phyloP scores from a whole-genome alignment of 441 rosid genomes.

The Breynia disticha region DNA sequence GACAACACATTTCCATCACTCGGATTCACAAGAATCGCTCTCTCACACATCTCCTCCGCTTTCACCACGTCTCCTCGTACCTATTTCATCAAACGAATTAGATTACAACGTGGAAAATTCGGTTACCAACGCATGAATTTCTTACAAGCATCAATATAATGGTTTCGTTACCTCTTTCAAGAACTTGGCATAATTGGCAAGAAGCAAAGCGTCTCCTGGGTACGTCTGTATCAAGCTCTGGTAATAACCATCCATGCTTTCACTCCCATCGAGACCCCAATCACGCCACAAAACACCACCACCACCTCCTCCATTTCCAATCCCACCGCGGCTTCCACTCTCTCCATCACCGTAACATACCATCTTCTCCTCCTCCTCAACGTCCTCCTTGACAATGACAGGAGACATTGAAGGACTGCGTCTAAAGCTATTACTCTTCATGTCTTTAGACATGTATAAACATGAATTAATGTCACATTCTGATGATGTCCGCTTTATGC shows the following conservation, averaged over 20 bases:
- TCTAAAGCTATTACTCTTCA: background rate
- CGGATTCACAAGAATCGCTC: conserved; percentile 39
- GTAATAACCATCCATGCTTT: conserved; percentile 43
- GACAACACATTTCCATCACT: conserved; percentile 49
- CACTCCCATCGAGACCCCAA: conserved; percentile 21
- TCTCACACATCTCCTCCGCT: conserved; percentile 61
- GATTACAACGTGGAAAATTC: background rate
- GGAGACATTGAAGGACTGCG: conserved; percentile 9
- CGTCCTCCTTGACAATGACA: conserved; percentile 5
- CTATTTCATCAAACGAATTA: conserved; percentile 17
- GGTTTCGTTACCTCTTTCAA: conserved; percentile 41
- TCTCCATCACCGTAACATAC: conserved; percentile 3
- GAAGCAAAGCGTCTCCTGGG: conserved; percentile 53
- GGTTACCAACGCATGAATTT: background rate
- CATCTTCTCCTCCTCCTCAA: conserved; percentile 11
- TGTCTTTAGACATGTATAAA: conserved; percentile 10
- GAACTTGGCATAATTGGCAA: conserved; percentile 64
- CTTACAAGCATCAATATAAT: background rate
- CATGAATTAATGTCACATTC: conserved; percentile 27
- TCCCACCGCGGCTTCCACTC: conserved; percentile 12
- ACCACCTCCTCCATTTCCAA: conserved; percentile 14
- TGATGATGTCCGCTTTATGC: conserved; percentile 24
- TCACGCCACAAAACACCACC: conserved; percentile 17
- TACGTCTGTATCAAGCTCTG: conserved; percentile 44
- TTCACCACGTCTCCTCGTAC: conserved; percentile 42